Base-by-base conservation (phyloP, 2,329 filamentous ascomycete species). In the Didymella pinodella region DNA sequence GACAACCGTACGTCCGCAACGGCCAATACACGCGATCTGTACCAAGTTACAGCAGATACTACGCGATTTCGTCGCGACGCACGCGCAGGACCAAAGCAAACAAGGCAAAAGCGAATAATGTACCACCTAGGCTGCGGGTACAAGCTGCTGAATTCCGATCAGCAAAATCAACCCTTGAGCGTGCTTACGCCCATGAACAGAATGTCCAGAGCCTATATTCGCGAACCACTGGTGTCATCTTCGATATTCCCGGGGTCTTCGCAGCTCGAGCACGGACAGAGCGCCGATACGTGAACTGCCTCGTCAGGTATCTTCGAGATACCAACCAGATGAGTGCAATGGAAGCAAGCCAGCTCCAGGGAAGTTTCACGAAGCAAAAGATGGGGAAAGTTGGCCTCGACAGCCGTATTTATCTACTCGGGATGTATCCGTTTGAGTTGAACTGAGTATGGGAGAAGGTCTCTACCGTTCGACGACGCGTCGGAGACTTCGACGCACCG, bases 231-330 rank as follows among this genome's bases (percentile, higher is more conserved):
- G 44, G 48, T 6, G 4, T 52, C 3, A 47, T 32, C 16, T 18
- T 51, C 12, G 29, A 29, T 5, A 14, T 34, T 1, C 10, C 20
- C 5, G 5, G 43, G 11, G 6, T 43, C 4, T 32, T 16, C 26
- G 36, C 41, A 4, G 59, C 56, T 36, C 60, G 63, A 29, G 62
- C 53, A 12, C 41, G 41, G 10, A 53, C 53, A 8, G 67, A 70
- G 48, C 55, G 65, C 12, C 58, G 62, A 1, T 70, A 67, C 22
- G 63, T 67, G n/a, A 64, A 62, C 26, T 62, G 58, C 10, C 57
- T 70, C 14, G 54, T 65, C 25, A 56, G 63, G 3, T 70, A 69
- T 40, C 51, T 62, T 22, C 59, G 63, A 16, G 50, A 57, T 16
- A 38, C 54, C 12, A 61, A 65, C 4, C 58, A 51, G 7, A 68